phyloP scores from a whole-genome alignment of 305 asterid species.

The Petunia hybrid region DNA sequence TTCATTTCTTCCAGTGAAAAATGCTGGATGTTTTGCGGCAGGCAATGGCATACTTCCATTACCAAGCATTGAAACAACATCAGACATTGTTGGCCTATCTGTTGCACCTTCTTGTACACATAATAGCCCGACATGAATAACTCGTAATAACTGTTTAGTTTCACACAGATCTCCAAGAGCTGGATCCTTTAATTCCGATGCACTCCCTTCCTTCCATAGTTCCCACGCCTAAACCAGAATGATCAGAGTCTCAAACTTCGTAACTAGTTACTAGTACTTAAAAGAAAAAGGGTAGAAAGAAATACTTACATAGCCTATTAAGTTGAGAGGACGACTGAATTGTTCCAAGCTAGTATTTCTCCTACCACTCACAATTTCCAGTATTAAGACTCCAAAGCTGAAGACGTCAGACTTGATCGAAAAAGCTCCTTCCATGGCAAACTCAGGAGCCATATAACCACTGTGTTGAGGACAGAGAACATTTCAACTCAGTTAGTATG shows the following conservation, averaged over 20 bases:
- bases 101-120: conserved; percentile 61
- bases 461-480: conserved; percentile 34
- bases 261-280: neutral
- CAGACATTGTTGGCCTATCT: conserved; percentile 62
- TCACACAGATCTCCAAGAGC: conserved; percentile 40
- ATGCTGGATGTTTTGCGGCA: conserved; percentile 54
- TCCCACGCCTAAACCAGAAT: conserved; percentile 61
- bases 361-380: conserved; percentile 62
- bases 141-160: conserved; percentile 43
- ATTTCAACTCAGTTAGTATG: neutral
- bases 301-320: conserved; percentile 59
- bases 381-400: conserved; percentile 62
- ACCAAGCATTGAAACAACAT: conserved; percentile 53
- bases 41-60: conserved; percentile 41
- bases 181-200: conserved; percentile 57
- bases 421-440: conserved; percentile 69
- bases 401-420: conserved; percentile 68
- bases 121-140: conserved; percentile 58
- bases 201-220: conserved; percentile 48
- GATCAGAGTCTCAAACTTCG: neutral
- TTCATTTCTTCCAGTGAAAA: conserved; percentile 42
- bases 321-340: conserved; percentile 50
- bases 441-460: conserved; percentile 78
- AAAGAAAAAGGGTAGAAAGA: neutral
- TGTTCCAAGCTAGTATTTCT: conserved; percentile 55